Base-by-base conservation (phyloP, 768 basidiomycete genomes). In the Hericium rajendrae region DNA sequence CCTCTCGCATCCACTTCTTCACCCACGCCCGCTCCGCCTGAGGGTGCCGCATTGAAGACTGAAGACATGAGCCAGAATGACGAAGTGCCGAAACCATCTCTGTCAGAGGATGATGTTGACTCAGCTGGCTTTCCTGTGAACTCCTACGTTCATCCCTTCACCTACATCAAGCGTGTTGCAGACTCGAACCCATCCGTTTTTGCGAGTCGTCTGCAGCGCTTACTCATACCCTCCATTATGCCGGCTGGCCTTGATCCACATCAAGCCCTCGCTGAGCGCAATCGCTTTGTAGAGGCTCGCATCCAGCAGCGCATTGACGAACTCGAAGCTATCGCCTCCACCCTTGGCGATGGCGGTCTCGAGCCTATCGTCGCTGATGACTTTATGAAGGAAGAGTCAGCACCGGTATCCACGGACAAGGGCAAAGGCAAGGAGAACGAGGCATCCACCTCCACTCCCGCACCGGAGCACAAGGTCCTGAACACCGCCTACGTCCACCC, bases 41-140 rank as follows among this genome's bases (percentile, higher is more conserved):
- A 72, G 18, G 71, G 70, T 26, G 39, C 57, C n/a, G 59, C 73
- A 3, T 71, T 79, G 57, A 85, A 86, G 60, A 72, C 78, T 16
- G 86, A 88, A 62, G 83, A 86, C 39, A 37, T 62, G 1, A 67
- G 75, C 11, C 68, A 76, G 38, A 70, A 81, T 6, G 78, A 84
- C 55, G 82, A 87, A 60, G 67, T 85, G 49, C 85, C 90, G 24
- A 86, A 86, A 60, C 86, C 84, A 0, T 82, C 83, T 5, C 85
- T 83, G 71, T 74, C 89, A 32, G 92, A 95, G 59, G 87, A 88
- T 67, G 83, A 94, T 67, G 74, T 80, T 54, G 76, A 81, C 57
- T 93, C 91, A 0, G 81, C 83, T 41, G 85, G 94, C 58, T 93
- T 94, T 65, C 94, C 94, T 2, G 94, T 94, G 75, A 95, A 95